A percentile compares a stretch with the other conserved stretches of the same genome.
phyloP scores from a whole-genome alignment of 2,329 filamentous ascomycete species.

The Scopulariopsis brevicaulis region DNA sequence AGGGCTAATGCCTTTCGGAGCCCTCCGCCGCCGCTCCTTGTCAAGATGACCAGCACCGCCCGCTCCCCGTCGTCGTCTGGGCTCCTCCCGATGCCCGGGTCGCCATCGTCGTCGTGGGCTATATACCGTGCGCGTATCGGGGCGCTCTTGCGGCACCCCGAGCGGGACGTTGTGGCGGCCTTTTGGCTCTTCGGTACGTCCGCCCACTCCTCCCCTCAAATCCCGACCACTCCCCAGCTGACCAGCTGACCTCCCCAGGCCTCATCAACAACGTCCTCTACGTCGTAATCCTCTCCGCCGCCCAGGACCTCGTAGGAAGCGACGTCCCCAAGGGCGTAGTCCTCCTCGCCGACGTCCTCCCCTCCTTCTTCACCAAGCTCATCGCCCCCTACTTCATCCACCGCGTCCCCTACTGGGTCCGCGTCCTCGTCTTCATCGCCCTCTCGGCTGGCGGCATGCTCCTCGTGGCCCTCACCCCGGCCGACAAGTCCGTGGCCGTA shows the following conservation, averaged over 20 bases:
- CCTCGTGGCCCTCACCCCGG: constrained; percentile 69
- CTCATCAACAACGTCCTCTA: constrained; percentile 94
- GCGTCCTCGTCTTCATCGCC: constrained; percentile 62
- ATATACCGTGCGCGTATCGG: constrained; percentile 56
- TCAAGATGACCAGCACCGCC: constrained; percentile 22
- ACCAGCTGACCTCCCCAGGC: constrained; percentile 14
- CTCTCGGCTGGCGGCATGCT: constrained; percentile 82
- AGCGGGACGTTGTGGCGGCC: constrained; percentile 61
- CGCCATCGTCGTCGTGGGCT: constrained; percentile 59
- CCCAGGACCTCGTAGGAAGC: constrained; percentile 87
- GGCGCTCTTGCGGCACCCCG: constrained; percentile 52
- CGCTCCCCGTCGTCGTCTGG: constrained; percentile 29
- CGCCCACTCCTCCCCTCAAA: background rate
- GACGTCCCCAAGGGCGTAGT: constrained; percentile 79
- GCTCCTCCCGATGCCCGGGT: constrained; percentile 45
- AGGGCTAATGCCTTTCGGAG: background rate
- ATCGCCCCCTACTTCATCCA: constrained; percentile 92
- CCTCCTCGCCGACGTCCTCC: constrained; percentile 83
- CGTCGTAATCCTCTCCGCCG: constrained; percentile 90
- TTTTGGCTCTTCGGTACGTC: constrained; percentile 86
- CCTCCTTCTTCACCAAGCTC: constrained; percentile 80
- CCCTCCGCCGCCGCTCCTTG: background rate
- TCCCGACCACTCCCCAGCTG: background rate
- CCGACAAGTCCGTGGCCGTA: constrained; percentile 45
- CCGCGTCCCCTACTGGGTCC: constrained; percentile 64